These are phyloP conservation scores for Cordia subcordata DNA, from an alignment of 257 asterid species.

Conservation along the genomic window DNA sequence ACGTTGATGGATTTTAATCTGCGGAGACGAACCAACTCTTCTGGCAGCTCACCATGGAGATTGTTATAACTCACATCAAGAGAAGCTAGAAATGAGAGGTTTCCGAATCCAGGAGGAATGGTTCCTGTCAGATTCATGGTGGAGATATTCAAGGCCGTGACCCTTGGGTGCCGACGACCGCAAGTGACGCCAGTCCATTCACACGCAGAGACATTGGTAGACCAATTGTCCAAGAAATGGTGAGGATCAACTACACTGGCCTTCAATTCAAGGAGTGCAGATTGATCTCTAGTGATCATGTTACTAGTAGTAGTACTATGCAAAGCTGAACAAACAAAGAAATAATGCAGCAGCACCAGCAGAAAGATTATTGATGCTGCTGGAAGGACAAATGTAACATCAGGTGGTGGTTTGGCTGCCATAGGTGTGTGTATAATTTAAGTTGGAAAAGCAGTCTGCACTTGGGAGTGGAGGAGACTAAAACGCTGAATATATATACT, in stretches of 20 bases:
- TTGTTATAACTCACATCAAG: neutral
- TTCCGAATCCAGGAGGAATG: neutral
- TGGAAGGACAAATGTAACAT: too few species aligned
- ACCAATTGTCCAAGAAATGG: neutral
- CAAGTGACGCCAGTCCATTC: neutral
- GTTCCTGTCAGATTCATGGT: neutral
- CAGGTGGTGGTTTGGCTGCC: too few species aligned
- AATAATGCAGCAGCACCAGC: too few species aligned
- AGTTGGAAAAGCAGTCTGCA: too few species aligned
- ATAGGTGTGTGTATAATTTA: too few species aligned
- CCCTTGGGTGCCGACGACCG: neutral
- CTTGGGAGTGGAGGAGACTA: too few species aligned
- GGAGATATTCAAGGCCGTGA: neutral
- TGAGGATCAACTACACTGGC: neutral
- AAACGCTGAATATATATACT: too few species aligned
- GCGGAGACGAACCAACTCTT: neutral
- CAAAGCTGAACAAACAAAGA: too few species aligned
- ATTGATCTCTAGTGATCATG: too few species aligned
- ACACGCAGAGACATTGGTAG: neutral
- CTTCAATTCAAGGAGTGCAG: too few species aligned
- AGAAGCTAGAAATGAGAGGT: neutral
- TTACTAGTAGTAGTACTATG: too few species aligned
- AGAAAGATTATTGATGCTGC: too few species aligned
- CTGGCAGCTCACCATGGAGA: neutral
- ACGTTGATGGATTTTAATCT: neutral